Conservation (phyloP, 805 yeast species). For the Kurtzmaniella cleridarum region DNA sequence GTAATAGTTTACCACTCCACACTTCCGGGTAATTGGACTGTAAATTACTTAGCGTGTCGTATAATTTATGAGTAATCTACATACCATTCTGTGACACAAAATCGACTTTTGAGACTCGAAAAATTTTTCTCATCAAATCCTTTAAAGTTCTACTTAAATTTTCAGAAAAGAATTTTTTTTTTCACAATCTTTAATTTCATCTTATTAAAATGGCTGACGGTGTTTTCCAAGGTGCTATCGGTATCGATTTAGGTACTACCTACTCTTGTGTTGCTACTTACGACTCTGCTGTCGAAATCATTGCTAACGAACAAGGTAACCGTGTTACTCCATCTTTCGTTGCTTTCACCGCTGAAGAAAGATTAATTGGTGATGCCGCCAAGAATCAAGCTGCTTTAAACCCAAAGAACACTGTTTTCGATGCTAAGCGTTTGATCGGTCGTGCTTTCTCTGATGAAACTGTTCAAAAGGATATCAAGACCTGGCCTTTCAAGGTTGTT, state of each 20-base stretch:
- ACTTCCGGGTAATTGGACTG: background rate
- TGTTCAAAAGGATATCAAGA: slow-evolving; percentile 51
- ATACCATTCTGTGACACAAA: background rate
- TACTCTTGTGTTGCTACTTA: slow-evolving; percentile 48
- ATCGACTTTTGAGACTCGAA: background rate
- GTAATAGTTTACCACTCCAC: background rate
- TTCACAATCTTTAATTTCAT: slow-evolving; percentile 6
- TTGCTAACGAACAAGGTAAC: slow-evolving; percentile 50
- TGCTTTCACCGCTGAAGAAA: slow-evolving; percentile 44
- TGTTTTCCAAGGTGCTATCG: slow-evolving; percentile 90
- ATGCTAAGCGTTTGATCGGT: slow-evolving; percentile 52
- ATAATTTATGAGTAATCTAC: background rate
- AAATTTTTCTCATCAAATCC: background rate
- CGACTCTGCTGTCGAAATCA: slow-evolving; percentile 45
- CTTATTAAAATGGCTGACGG: slow-evolving; percentile 79
- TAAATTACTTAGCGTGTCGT: background rate
- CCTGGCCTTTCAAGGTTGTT: slow-evolving; percentile 45
- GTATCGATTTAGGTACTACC: slow-evolving; percentile 50
- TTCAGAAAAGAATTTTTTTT: slow-evolving; percentile 5
- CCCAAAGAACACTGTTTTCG: slow-evolving; percentile 47
- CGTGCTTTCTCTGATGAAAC: slow-evolving; percentile 56
- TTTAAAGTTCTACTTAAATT: background rate
- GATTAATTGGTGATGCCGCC: slow-evolving; percentile 49
- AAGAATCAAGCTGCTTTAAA: slow-evolving; percentile 47
- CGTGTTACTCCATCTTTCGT: slow-evolving; percentile 48